phyloP scores from a whole-genome alignment of 2,329 filamentous ascomycete species.

The Pezicula neosporulosa region DNA sequence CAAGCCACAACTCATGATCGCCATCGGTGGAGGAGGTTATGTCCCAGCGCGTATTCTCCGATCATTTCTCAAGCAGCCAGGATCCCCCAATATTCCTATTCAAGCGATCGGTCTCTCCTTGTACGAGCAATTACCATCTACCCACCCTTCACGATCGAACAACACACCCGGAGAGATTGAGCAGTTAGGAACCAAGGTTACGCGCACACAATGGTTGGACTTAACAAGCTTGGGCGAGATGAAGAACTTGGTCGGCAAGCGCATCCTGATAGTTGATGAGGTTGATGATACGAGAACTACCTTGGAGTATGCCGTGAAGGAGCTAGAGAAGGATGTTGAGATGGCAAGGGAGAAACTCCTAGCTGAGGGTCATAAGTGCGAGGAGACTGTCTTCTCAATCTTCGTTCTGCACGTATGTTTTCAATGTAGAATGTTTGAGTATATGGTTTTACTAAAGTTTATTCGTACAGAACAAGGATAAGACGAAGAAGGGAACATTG shows the following conservation, averaged over 20 bases:
- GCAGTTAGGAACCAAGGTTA: constrained; percentile 86
- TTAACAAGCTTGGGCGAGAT: constrained; percentile 78
- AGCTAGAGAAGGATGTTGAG: constrained; percentile 93
- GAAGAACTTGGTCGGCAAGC: constrained; percentile 86
- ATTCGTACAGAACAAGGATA: constrained; percentile 80
- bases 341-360: constrained; percentile 71
- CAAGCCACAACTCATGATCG: constrained; percentile 94
- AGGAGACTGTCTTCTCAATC: constrained; percentile 87
- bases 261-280: constrained; percentile 89
- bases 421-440: neutral
- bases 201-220: constrained; percentile 97
- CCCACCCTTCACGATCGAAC: constrained; percentile 46
- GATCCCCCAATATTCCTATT: constrained; percentile 92
- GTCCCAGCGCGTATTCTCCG: constrained; percentile 95
- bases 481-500: constrained; percentile 85
- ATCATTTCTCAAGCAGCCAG: constrained; percentile 90
- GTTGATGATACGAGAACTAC: constrained; percentile 95
- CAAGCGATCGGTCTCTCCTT: constrained; percentile 97
- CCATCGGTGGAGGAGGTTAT: constrained; percentile 96
- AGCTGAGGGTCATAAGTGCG: constrained; percentile 42
- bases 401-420: constrained; percentile 82
- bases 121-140: constrained; percentile 74
- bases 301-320: constrained; percentile 87
- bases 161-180: constrained; percentile 49
- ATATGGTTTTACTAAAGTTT: constrained; percentile 6